Percentiles rank a stretch among this genome's conserved stretches.
Evolutionary conservation across 257 asterid genomes (phyloP).

Genomic region (Solanum tacnaense): DNA sequence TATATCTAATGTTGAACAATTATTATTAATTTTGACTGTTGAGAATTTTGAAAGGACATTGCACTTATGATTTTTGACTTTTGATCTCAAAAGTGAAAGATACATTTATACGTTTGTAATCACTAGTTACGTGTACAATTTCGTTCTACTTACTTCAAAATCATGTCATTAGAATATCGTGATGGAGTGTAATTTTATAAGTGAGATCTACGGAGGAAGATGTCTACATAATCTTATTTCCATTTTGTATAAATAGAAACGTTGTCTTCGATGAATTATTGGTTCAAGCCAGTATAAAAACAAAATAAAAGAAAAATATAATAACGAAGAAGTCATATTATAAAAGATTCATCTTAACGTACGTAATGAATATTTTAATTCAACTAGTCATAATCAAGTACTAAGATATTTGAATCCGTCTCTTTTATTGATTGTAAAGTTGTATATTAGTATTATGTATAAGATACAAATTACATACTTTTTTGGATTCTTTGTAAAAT

Average conservation of each 20-base stretch:
- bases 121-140: no score
- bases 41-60: background rate
- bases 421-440: background rate
- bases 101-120: no score
- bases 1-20: background rate
- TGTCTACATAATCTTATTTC: background rate
- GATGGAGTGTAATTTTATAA: no score
- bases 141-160: no score
- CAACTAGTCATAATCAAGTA: background rate
- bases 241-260: background rate
- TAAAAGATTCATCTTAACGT: background rate
- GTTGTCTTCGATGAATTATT: background rate
- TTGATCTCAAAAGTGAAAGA: background rate
- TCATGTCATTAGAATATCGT: no score
- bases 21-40: background rate
- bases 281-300: fast-evolving
- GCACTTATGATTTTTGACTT: background rate
- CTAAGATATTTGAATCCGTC: background rate
- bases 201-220: no score
- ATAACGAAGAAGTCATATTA: background rate
- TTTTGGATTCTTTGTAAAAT: background rate
- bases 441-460: background rate
- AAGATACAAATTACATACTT: background rate
- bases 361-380: background rate
- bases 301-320: background rate